phyloP scores from a whole-genome alignment of 31 red algal species.

The Endocladia muricata region DNA sequence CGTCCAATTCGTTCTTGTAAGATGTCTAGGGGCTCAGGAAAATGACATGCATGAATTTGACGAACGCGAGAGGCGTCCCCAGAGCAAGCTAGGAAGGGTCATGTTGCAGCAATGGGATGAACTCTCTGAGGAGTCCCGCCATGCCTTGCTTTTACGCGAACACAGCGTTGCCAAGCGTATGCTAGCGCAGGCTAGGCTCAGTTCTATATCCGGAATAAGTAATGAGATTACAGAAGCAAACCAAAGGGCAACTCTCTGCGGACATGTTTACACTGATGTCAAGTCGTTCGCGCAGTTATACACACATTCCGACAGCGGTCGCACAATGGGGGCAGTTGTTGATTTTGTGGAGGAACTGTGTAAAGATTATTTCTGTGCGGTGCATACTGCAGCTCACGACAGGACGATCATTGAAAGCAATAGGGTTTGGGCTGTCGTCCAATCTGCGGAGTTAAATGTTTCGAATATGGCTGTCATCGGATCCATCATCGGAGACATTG shows the following conservation, averaged over 20 bases:
- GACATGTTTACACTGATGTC: constrained; percentile 33
- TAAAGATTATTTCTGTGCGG: constrained; percentile 11
- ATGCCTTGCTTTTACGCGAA: too few species aligned
- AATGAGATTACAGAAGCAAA: not conserved
- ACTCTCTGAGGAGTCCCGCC: not conserved
- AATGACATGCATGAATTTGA: too few species aligned
- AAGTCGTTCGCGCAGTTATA: constrained; percentile 49
- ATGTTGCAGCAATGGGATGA: not conserved
- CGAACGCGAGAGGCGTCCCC: not conserved
- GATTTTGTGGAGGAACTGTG: constrained; percentile 22
- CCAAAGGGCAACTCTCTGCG: constrained; percentile 25
- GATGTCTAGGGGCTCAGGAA: too few species aligned
- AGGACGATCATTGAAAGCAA: not conserved
- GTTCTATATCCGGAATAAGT: not conserved
- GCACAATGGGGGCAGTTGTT: constrained; percentile 25
- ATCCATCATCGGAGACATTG: constrained; percentile 14
- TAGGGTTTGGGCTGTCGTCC: constrained; percentile 19
- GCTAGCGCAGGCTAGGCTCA: not conserved
- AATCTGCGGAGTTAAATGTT: constrained; percentile 21
- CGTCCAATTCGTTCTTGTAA: too few species aligned
- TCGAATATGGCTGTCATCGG: constrained; percentile 27
- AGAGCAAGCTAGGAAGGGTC: not conserved
- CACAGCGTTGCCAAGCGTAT: not conserved
- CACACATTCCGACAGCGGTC: not conserved
- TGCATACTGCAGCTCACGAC: constrained; percentile 3